Evolutionary conservation across 2,329 filamentous ascomycete species (phyloP).

Genomic region (Aspergillus neotritici): DNA sequence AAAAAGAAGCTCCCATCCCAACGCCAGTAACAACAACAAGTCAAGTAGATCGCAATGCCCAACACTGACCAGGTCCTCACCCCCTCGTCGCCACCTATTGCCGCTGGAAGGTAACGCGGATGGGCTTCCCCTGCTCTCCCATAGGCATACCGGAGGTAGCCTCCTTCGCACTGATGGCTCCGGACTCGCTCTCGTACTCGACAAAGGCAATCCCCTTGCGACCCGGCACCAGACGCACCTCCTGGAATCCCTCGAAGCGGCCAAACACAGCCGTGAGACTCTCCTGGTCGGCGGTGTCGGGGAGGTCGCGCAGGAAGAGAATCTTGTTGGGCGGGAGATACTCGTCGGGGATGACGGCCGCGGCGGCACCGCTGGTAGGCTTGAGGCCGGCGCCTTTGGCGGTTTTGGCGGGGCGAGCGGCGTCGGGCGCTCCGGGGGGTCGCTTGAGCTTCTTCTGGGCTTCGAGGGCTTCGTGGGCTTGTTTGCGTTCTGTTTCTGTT

Average conservation of each 20-base stretch:
- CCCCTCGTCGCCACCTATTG: constrained; percentile 51
- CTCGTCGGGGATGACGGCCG: constrained; percentile 86
- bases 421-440: constrained; percentile 44
- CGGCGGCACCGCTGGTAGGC: constrained; percentile 60
- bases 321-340: constrained; percentile 97
- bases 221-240: constrained; percentile 83
- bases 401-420: constrained; percentile 61
- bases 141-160: constrained; percentile 80
- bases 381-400: constrained; percentile 70
- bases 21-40: constrained; percentile 23
- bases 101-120: constrained; percentile 95
- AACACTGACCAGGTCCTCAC: constrained; percentile 1
- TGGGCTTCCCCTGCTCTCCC: constrained; percentile 65
- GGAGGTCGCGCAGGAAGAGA: constrained; percentile 86
- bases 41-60: constrained; percentile 3
- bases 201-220: constrained; percentile 89
- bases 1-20: constrained; percentile 19
- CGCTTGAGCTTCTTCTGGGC: constrained; percentile 72
- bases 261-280: constrained; percentile 74
- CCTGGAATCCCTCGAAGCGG: constrained; percentile 87
- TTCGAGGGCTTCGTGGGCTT: constrained; percentile 73
- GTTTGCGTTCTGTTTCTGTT: constrained; percentile 58
- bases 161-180: constrained; percentile 90
- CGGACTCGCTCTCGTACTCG: constrained; percentile 86
- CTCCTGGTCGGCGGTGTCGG: constrained; percentile 78